These are phyloP conservation scores for Vitellaria paradoxa DNA, from an alignment of 179 eudicot species.

Conservation along the genomic window DNA sequence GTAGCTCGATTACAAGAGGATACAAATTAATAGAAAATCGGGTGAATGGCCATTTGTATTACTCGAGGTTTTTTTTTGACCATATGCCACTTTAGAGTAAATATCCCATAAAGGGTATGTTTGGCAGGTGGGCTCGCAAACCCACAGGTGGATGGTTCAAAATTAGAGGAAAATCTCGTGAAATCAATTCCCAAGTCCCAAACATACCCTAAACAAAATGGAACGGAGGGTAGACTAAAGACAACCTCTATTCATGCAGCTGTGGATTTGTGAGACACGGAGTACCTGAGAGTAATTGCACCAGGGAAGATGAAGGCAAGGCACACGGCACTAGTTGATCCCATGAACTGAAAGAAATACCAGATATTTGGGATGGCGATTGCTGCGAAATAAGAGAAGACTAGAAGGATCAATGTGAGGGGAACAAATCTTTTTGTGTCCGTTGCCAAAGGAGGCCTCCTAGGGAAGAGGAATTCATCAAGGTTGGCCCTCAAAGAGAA, in stretches of 20 bases:
- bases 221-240: too few species aligned
- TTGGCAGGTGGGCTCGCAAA: too few species aligned
- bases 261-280: neutral
- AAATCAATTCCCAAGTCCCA: too few species aligned
- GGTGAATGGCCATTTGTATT: too few species aligned
- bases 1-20: too few species aligned
- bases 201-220: neutral
- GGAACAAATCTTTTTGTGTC: slow-evolving; percentile 53
- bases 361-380: slow-evolving; percentile 79
- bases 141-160: too few species aligned
- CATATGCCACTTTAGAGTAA: too few species aligned
- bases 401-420: slow-evolving; percentile 50
- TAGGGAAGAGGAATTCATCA: slow-evolving; percentile 65
- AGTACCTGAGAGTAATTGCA: slow-evolving; percentile 71
- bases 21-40: too few species aligned
- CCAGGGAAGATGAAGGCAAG: slow-evolving; percentile 86
- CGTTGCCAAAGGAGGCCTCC: slow-evolving; percentile 32
- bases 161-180: too few species aligned
- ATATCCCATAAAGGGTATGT: too few species aligned
- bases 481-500: slow-evolving; percentile 64
- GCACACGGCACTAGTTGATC: slow-evolving; percentile 74
- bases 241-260: too few species aligned
- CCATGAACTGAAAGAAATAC: slow-evolving; percentile 83
- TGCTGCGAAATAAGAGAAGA: slow-evolving; percentile 52
- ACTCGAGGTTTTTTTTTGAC: too few species aligned